Evolutionary conservation across 2,329 filamentous ascomycete genomes (phyloP).

Genomic region (Hymenoscyphus linearis): DNA sequence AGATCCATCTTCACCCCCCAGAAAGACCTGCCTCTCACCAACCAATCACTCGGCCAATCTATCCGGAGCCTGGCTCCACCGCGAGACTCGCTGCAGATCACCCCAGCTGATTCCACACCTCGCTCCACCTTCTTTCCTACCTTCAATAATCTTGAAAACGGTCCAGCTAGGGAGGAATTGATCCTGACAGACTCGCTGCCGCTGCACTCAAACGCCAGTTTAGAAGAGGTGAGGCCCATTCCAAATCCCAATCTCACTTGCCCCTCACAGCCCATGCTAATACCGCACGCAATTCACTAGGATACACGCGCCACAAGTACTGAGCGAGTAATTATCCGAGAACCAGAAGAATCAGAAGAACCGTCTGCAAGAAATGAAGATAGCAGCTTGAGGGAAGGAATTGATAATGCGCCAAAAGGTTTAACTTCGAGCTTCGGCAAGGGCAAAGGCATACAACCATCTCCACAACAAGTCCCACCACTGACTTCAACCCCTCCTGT

Average conservation of each 20-base stretch:
- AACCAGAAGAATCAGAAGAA: not conserved
- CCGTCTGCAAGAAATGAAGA: not conserved
- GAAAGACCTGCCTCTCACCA: constrained; percentile 11
- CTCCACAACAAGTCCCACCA: not conserved
- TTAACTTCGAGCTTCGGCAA: not conserved
- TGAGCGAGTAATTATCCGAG: not conserved
- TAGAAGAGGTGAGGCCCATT: not conserved
- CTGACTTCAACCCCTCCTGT: not conserved
- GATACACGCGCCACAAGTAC: not conserved
- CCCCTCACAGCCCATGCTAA: not conserved
- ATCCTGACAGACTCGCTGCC: not conserved
- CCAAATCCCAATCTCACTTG: no score
- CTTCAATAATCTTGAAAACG: not conserved
- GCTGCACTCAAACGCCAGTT: not conserved
- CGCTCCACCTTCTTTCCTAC: not conserved
- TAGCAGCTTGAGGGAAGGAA: not conserved
- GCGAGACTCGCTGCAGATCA: not conserved
- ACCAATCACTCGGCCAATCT: constrained; percentile 6
- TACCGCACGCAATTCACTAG: not conserved
- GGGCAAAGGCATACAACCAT: not conserved
- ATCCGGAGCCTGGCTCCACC: constrained; percentile 1
- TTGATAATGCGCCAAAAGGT: not conserved
- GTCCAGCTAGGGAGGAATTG: not conserved
- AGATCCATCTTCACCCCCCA: constrained; percentile 24
- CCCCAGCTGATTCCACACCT: not conserved